phyloP scores from a whole-genome alignment of 805 yeast genomes.

The Brettanomyces sp. region DNA sequence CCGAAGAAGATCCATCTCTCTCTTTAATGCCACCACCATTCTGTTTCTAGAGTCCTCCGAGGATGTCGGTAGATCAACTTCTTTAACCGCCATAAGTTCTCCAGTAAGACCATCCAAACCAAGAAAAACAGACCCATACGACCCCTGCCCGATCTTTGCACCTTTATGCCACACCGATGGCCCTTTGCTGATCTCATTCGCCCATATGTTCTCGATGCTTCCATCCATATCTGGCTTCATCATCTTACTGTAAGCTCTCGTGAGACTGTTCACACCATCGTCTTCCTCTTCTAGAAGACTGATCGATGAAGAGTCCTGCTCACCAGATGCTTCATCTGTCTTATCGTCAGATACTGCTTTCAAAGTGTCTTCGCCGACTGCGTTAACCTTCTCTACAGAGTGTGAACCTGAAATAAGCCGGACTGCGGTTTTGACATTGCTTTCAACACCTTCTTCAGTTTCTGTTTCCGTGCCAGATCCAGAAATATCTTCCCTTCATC shows the following conservation, averaged over 20 bases:
- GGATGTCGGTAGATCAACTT: constrained; percentile 57
- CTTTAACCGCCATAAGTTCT: constrained; percentile 95
- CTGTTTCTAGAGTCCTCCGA: constrained; percentile 21
- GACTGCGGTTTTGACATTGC: not conserved
- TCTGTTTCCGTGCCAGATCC: constrained; percentile 18
- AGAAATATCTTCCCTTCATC: constrained; percentile 9
- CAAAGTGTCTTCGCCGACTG: not conserved
- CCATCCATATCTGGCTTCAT: not conserved
- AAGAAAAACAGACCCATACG: constrained; percentile 86
- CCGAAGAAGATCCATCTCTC: constrained; percentile 69
- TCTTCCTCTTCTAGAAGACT: too few relatives aligned
- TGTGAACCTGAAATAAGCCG: too few relatives aligned
- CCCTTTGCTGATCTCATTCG: constrained; percentile 36
- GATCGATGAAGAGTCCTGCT: too few relatives aligned
- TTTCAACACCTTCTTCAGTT: not conserved
- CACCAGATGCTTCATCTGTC: not conserved
- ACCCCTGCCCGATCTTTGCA: constrained; percentile 87
- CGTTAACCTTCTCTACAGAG: not conserved
- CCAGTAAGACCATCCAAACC: constrained; percentile 92
- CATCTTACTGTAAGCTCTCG: too few relatives aligned
- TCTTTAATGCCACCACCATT: constrained; percentile 74
- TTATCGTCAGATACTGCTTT: not conserved
- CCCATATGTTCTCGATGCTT: constrained; percentile 13
- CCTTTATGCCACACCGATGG: constrained; percentile 90
- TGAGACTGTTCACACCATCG: too few relatives aligned